Evolutionary conservation across 73 alveolate species (phyloP), one percentile per base, ranked within the genome.

Genomic region (Breviolum minutum): DNA sequence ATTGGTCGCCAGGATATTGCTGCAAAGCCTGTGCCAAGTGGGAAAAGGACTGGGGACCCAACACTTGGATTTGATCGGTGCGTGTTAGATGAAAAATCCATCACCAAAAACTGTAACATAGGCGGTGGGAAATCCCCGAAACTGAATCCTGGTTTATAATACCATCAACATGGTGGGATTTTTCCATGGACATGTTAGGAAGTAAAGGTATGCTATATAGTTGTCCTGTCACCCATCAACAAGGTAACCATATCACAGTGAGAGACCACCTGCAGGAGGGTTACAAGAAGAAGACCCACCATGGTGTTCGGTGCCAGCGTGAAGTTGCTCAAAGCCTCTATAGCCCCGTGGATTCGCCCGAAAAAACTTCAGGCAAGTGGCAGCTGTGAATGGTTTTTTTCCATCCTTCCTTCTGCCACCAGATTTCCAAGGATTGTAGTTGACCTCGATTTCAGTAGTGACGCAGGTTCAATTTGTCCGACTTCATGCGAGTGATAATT

Each of bases 221-320:
- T n/a, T n/a, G n/a, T n/a, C n/a, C n/a, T n/a, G n/a, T n/a, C n/a
- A n/a, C 74, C 17, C 11, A 66, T 66, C 17, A 66, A 17, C 17
- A 17, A 66, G 17, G 74, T 17, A 66, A 13, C 17, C 17, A 68
- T 68, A 68, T 68, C 17, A 68, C 24, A 68, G 77, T 68, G 1
- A 14, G 17, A 22, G 77, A 22, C 77, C 62, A 64, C 26, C 30
- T n/a, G 63, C 64, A 91, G 97, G 97, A 91, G 88, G 76, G 80
- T n/a, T 92, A 92, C 91, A 92, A 92, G 63, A 64, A 66, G 62
- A 92, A 92, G 81, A 92, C 91, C 64, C 16, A 30, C 69, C 98
- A 92, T 27, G 98, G 98, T 48, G n/a, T 7, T 24, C 98, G 98
- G n/a, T 92, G 98, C 91, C 98, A 73, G 40, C 40, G 66, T 13